Base-by-base conservation (phyloP, 805 yeast species). In the Saturnispora hagleri region DNA sequence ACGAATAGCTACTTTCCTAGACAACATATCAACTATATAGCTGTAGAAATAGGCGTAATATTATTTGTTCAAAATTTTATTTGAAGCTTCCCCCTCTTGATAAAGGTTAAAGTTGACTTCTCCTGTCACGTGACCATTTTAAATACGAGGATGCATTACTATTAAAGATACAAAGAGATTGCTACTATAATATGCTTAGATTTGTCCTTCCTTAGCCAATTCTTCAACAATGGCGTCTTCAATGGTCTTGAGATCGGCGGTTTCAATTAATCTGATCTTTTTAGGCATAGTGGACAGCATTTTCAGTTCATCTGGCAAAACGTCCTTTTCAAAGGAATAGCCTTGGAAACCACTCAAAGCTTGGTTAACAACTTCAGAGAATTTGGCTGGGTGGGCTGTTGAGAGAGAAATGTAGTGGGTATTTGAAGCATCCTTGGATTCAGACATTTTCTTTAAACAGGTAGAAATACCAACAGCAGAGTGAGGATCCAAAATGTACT, bases 301-400 rank as follows among this genome's bases (percentile, higher is more conserved):
- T 69, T 78, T 84, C 69, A 93, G 79, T 70, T 89, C 97, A 28
- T 75, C 87, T 38, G 99, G 98, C 51, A 93, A 76, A 20, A 93
- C 97, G 59, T 88, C 89, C 47, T 75, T 75, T 62, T 89, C 96
- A 64, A 93, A 93, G 4, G 89, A 80, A 71, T 93, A 93, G 20
- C 80, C 89, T 12, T 75, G 79, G 55, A 81, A 75, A 1, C 75
- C 75, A 45, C 69, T 65, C 58, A 93, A 75, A 3, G 98, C 89
- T 60, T 77, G 72, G 68, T 90, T 84, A 26, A 93, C 99, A 48
- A 96, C 99, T 57, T 89, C 97, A 26, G 96, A 87, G 64, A 93
- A 93, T 71, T 93, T 93, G 55, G 99, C 99, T 43, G 99, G 99
- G 67, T 93, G 99, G 8, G 99, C 99, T 46, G 99, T 93, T 10